A percentile compares a stretch with the other conserved stretches of the same genome.
phyloP scores from a whole-genome alignment of 2,329 filamentous ascomycete genomes.

The Berkeleyomyces rouxiae region DNA sequence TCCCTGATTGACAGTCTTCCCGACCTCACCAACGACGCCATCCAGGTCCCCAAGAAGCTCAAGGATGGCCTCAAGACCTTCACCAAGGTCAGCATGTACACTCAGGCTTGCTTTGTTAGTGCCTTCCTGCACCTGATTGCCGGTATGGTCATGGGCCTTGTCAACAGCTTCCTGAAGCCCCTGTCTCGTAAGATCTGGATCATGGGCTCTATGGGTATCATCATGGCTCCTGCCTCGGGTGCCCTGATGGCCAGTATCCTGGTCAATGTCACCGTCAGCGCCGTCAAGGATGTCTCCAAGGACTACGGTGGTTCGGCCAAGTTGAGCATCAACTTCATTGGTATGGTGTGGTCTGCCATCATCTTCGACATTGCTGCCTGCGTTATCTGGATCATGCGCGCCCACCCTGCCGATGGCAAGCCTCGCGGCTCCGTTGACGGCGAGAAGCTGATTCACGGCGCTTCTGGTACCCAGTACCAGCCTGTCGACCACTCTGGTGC shows the following conservation, averaged over 20 bases:
- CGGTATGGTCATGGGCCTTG: slow-evolving; percentile 62
- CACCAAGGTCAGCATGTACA: slow-evolving; percentile 59
- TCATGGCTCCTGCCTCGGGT: slow-evolving; percentile 37
- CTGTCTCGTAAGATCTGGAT: slow-evolving; percentile 72
- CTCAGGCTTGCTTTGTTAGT: slow-evolving; percentile 64
- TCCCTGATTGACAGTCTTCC: slow-evolving; percentile 41
- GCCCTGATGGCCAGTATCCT: slow-evolving; percentile 61
- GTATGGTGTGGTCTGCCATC: slow-evolving; percentile 61
- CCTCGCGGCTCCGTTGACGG: slow-evolving; percentile 31
- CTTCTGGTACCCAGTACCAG: slow-evolving; percentile 21
- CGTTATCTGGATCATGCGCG: slow-evolving; percentile 83
- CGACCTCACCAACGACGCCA: slow-evolving; percentile 32
- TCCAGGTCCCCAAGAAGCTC: slow-evolving; percentile 52
- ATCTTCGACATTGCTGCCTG: slow-evolving; percentile 58
- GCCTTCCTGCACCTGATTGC: slow-evolving; percentile 51
- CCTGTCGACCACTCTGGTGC: slow-evolving; percentile 22
- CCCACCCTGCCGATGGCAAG: slow-evolving; percentile 25
- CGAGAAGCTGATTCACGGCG: slow-evolving; percentile 17
- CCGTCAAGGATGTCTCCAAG: slow-evolving; percentile 49
- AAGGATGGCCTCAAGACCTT: slow-evolving; percentile 55
- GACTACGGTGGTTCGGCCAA: slow-evolving; percentile 52
- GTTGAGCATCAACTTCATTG: slow-evolving; percentile 55
- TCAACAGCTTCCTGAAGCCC: slow-evolving; percentile 67
- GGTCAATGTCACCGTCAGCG: slow-evolving; percentile 51
- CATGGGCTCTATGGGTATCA: slow-evolving; percentile 43